These are phyloP conservation scores for Aspergillus bertholletiae DNA, from an alignment of 495 filamentous ascomycete species.

Conservation along the genomic window DNA sequence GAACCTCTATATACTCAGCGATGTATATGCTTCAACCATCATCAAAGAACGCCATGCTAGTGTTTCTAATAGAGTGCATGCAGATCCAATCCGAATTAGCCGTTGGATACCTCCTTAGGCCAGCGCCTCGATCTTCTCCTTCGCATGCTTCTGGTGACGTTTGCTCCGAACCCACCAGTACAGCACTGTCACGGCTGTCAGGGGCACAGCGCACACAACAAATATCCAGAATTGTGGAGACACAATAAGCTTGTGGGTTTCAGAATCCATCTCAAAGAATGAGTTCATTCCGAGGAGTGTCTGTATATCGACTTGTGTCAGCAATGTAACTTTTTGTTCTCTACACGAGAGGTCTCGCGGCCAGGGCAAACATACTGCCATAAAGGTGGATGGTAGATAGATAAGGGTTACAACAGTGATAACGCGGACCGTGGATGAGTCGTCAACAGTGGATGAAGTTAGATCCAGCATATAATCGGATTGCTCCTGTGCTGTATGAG, in stretches of 20 bases:
- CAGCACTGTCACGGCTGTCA: conserved; percentile 27
- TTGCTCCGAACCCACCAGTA: conserved; percentile 15
- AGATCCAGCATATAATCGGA: conserved; percentile 37
- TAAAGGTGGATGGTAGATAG: conserved; percentile 42
- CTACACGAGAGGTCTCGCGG: too few relatives aligned
- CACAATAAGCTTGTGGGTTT: conserved; percentile 18
- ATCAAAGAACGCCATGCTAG: too few relatives aligned
- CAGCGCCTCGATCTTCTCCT: background rate
- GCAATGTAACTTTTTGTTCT: too few relatives aligned
- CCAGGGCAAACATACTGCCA: conserved; percentile 32
- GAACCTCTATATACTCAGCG: too few relatives aligned
- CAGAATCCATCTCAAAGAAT: conserved; percentile 29
- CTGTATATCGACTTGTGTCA: conserved; percentile 10
- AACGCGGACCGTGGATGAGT: conserved; percentile 30
- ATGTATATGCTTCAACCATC: too few relatives aligned
- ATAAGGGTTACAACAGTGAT: conserved; percentile 41
- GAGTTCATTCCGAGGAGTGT: conserved; percentile 36
- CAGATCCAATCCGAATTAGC: background rate
- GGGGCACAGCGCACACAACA: conserved; percentile 18
- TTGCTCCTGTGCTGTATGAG: conserved; percentile 30
- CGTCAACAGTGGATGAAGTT: conserved; percentile 35
- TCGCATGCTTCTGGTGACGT: background rate
- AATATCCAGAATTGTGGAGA: conserved; percentile 38
- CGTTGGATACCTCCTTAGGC: background rate
- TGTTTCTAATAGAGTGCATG: too few relatives aligned